Base-by-base conservation (phyloP, 78 protist genomes). In the Tieghemostelium lacteum region DNA sequence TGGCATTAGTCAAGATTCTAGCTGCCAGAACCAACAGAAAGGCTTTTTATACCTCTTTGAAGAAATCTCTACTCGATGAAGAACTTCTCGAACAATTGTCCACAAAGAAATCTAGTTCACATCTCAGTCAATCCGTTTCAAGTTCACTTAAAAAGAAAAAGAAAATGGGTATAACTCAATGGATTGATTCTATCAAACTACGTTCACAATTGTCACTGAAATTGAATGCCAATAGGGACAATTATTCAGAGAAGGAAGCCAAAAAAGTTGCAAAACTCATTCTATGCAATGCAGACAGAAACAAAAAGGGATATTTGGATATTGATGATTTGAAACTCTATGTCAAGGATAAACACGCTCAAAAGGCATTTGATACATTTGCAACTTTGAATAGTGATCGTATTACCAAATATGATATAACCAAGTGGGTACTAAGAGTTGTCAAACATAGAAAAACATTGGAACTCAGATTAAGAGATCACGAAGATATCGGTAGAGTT, bases 21-120 rank as follows among this genome's bases (percentile, higher is more conserved):
- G 91, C 91, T 0, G 91, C 91, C 2, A 83, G 75, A 60, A 83
- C 91, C 39, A 83, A 83, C 33, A 34, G 91, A 29, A 83, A 83
- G 57, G 91, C 91, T 28, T 83, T 83, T 17, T 83, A 83, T 24
- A 40, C 80, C 7, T 60, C 78, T 2, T 36, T 83, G 4, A 83
- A 83, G 65, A 22, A 54, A 42, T 83, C 91, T 2, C 39, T 83
- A 7, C 26, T 83, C 42, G 69, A 83, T 24, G 91, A 83, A 22
- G 91, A 83, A 28, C 20, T 83, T 2, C 42, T 83, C 31, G 91
- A 83, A 16, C 91, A 83, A 49, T 14, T 83, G 24, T 83, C 91
- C 0, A 69, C 78, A 0, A 52, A 62, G 40, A 83, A 69, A 61
- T 1, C 54, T 28, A 33, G 57, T 17, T 28, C 34, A 14, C 3